A percentile compares a stretch with the other conserved stretches of the same genome.
Conservation (phyloP, 306 rosid species). For the Phaseolus lunatus region DNA sequence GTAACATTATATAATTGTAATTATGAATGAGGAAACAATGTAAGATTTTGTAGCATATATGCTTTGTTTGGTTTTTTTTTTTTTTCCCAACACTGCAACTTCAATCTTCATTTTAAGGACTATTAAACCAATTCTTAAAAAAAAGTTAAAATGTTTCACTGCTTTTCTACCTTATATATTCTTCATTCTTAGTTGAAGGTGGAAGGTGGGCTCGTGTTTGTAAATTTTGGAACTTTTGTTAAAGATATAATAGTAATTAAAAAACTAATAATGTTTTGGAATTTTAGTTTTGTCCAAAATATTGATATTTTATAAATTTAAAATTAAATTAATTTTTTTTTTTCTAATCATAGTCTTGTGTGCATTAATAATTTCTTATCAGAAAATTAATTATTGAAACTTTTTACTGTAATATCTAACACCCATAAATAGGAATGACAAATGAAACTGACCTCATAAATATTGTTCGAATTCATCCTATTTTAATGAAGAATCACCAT, state of each 20-base stretch:
- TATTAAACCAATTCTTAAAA: background rate
- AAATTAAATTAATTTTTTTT: too few relatives aligned
- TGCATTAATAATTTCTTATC: background rate
- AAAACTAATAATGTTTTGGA: too few relatives aligned
- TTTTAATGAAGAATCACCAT: too few relatives aligned
- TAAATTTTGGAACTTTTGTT: background rate
- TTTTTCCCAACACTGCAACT: background rate
- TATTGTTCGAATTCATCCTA: too few relatives aligned
- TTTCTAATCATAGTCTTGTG: background rate
- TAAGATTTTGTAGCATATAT: background rate
- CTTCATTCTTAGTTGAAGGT: background rate
- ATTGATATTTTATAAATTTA: too few relatives aligned
- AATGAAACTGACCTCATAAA: too few relatives aligned
- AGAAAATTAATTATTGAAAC: too few relatives aligned
- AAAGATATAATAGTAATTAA: background rate
- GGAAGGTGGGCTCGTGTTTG: background rate
- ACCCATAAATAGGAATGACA: too few relatives aligned
- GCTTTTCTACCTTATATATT: background rate
- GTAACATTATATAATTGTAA: constrained; percentile 13
- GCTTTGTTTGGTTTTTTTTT: background rate
- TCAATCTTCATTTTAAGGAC: background rate
- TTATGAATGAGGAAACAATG: background rate
- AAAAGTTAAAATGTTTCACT: background rate
- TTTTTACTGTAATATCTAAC: background rate
- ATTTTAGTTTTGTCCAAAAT: too few relatives aligned